These are phyloP conservation scores for Aspergillus neoniger DNA, from an alignment of 2,329 filamentous ascomycete genomes.

Conservation along the genomic window DNA sequence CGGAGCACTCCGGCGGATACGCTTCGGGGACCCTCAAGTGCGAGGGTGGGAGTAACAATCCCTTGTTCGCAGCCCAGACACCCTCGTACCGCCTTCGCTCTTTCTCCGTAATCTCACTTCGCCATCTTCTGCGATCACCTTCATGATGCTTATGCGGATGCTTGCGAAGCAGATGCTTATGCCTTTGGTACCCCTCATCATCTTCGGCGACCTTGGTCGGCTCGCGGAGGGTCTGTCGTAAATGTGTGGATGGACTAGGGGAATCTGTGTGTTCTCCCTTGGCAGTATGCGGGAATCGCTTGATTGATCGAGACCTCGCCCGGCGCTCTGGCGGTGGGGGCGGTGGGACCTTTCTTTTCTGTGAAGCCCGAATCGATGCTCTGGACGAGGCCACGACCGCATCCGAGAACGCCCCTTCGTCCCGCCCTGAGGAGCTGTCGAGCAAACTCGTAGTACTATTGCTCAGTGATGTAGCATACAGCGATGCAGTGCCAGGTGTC, in stretches of 20 bases:
- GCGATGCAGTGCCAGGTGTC: constrained; percentile 30
- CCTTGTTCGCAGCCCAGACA: constrained; percentile 54
- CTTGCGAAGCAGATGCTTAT: constrained; percentile 41
- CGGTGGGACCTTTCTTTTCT: constrained; percentile 40
- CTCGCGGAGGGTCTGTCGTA: constrained; percentile 48
- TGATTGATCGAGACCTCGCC: constrained; percentile 38
- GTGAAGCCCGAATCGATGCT: constrained; percentile 45
- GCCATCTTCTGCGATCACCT: constrained; percentile 50
- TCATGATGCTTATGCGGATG: constrained; percentile 53
- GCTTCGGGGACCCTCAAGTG: constrained; percentile 15
- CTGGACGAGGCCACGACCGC: constrained; percentile 52
- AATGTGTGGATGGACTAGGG: constrained; percentile 39
- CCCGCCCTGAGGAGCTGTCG: constrained; percentile 29
- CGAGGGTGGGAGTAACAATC: constrained; percentile 35
- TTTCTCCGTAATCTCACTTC: constrained; percentile 45
- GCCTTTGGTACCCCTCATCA: constrained; percentile 29
- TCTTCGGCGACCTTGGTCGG: constrained; percentile 40
- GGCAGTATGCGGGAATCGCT: constrained; percentile 35
- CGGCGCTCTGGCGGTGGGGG: constrained; percentile 43
- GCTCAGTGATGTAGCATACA: constrained; percentile 28
- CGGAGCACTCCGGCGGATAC: constrained; percentile 31
- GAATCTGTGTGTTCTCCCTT: constrained; percentile 33
- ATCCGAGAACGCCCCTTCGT: constrained; percentile 45
- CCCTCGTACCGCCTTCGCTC: constrained; percentile 53
- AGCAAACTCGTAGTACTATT: constrained; percentile 27